Evolutionary conservation across 2,329 filamentous ascomycete species (phyloP), one percentile per base, ranked within the genome.

Genomic region (Gremmenia infestans): DNA sequence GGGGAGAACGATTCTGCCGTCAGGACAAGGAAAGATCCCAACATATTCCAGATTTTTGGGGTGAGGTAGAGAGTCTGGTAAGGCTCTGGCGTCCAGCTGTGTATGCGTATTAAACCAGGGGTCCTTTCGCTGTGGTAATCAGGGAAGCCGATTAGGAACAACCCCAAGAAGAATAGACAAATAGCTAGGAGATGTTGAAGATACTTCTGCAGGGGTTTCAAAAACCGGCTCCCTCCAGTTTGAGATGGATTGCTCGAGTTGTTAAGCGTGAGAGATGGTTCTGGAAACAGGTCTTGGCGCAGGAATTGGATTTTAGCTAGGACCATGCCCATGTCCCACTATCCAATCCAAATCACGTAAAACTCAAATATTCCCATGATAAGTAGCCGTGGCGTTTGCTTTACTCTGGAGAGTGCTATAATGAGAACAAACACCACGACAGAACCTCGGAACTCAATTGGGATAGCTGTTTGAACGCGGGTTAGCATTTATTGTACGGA

Each of bases 1-100:
- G 54, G 50, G 14, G 50, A 56, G 36, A 56, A 53, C 5, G 17
- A 35, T 57, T 53, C 72, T 68, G 42, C 70, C 37, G 47, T 52
- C 8, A 61, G 50, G 40, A 62, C 47, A n/a, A 56, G 50, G 11
- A 61, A 40, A 9, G 60, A 52, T 19, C 55, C 60, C 28, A 59
- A n/a, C 19, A 40, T 54, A 28, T 54, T 36, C 61, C 60, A 63
- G 55, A 54, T 60, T 9, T 40, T 53, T n/a, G 50, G 51, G 15
- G 37, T 19, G 17, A 56, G 42, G 37, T 48, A 39, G 14, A 46
- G 17, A 19, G 15, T 48, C 8, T 17, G 35, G 43, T 49, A 55
- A 39, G 46, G 35, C 19, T 17, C 7, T 22, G 54, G 54, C 22
- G 50, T 53, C 12, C 8, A 46, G 12, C n/a, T 5, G 6, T 46